phyloP scores from a whole-genome alignment of 345 rosid species.

The Lumnitzera littorea region DNA sequence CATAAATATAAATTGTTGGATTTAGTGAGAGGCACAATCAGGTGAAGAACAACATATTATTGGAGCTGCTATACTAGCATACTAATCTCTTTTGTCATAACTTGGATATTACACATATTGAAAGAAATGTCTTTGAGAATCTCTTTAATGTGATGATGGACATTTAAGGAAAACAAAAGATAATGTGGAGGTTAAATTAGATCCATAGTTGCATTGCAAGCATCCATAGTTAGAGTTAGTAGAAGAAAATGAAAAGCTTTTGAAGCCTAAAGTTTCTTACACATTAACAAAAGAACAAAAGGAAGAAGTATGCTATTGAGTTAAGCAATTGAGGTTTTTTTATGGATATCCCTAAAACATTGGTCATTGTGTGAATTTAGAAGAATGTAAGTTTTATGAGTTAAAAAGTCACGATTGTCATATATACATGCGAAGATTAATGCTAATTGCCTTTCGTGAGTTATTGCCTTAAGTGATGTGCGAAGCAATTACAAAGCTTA shows the following conservation, averaged over 20 bases:
- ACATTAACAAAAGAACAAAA: neutral
- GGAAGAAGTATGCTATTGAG: neutral
- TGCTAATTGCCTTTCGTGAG: no score
- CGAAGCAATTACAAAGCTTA: no score
- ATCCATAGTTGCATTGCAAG: neutral
- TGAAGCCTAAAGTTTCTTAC: neutral
- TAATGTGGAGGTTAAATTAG: neutral
- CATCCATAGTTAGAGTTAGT: neutral
- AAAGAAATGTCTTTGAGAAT: neutral
- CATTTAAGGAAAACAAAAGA: constrained; percentile 1
- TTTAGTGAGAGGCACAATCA: no score
- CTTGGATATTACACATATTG: no score
- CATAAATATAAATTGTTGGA: no score
- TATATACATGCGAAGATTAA: no score
- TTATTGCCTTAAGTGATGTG: no score
- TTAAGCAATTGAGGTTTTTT: constrained; percentile 1
- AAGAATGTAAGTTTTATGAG: neutral
- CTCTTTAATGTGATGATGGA: neutral
- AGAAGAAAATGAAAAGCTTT: neutral
- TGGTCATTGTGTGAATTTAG: neutral
- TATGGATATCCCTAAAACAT: constrained; percentile 9
- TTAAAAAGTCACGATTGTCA: constrained; percentile 3
- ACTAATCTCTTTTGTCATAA: no score
- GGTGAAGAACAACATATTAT: no score
- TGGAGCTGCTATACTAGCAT: neutral